Evolutionary conservation across 148 eudicot genomes (phyloP), one percentile per base, ranked within the genome.

Genomic region (Gaultheria prostrata): DNA sequence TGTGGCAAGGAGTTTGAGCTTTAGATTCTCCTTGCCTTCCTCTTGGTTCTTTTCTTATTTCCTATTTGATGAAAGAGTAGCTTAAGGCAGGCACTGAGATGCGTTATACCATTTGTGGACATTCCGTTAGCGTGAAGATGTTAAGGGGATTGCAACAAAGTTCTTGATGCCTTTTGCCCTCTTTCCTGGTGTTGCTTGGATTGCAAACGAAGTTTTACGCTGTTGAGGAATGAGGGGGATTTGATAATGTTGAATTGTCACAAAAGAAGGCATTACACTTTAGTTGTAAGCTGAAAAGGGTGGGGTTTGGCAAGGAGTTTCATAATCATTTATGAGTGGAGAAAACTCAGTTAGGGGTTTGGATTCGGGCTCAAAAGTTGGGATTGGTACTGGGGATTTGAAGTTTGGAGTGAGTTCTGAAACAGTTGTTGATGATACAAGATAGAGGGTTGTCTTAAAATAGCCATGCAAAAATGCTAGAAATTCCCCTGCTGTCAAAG

Each of bases 221-320:
- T 95, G 76, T 93, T 94, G 26, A 88, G 98, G 83, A 95, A 93
- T 87, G 91, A 93, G 88, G 97, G 98, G 97, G 98, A 76, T 95
- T 93, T 45, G 89, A 92, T 91, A 84, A 95, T 93, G 97, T 86
- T 93, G 86, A 90, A 85, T 83, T 90, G 85, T 93, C 90, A 93
- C 94, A 92, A 78, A 88, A 88, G 77, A 93, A 93, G 85, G 97
- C 95, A 24, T 82, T 90, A 79, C 74, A 89, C 84, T 95, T 78
- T 91, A 83, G 45, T 83, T 88, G 28, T 93, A 92, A 84, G 90
- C 88, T 80, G 94, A 93, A 78, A 91, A 87, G 11, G 81, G 65
- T 53, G 82, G 54, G 83, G 80, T 28, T 56, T 33, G 73, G 61
- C 46, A 32, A 17, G 79, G 24, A 43, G 15, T 26, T 69, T 39